Evolutionary conservation across 2,329 filamentous ascomycete genomes (phyloP).

Genomic region (Cladosporium oxysporum): DNA sequence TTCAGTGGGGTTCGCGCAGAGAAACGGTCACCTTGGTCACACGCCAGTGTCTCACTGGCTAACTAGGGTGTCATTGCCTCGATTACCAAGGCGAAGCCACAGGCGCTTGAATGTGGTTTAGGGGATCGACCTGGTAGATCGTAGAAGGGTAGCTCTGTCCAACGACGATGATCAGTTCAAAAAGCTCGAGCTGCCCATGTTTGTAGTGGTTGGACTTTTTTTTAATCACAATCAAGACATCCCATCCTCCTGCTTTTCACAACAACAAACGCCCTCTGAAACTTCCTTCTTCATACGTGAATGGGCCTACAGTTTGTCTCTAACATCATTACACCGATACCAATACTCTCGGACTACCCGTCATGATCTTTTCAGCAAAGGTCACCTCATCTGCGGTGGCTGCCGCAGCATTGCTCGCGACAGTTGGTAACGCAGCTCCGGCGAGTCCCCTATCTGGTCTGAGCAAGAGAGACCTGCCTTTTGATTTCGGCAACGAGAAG

Average conservation of each 20-base stretch:
- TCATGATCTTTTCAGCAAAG: constrained; percentile 27
- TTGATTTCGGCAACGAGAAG: constrained; percentile 57
- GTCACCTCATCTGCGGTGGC: constrained; percentile 24
- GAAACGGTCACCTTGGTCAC: constrained; percentile 19
- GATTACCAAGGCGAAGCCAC: constrained; percentile 1
- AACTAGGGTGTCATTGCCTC: neutral
- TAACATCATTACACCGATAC: neutral
- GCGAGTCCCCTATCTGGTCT: constrained; percentile 25
- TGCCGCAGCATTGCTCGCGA: constrained; percentile 30
- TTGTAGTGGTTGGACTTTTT: neutral
- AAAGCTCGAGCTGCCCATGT: constrained; percentile 12
- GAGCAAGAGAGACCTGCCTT: constrained; percentile 23
- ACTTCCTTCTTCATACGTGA: neutral
- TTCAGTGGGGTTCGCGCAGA: constrained; percentile 18
- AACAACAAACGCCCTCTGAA: neutral
- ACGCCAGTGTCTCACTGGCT: constrained; percentile 19
- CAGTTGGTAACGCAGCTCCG: constrained; percentile 28
- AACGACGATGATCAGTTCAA: constrained; percentile 11
- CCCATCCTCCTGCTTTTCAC: constrained; percentile 3
- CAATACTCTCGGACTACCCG: constrained; percentile 12
- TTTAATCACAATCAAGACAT: neutral
- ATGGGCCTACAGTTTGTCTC: constrained; percentile 6
- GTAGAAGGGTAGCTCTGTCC: neutral
- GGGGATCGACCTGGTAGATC: constrained; percentile 9
- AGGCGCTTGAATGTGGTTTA: constrained; percentile 3